These are phyloP conservation scores for Nadsonia commutata DNA, from an alignment of 1,139 yeast genomes.

Conservation along the genomic window DNA sequence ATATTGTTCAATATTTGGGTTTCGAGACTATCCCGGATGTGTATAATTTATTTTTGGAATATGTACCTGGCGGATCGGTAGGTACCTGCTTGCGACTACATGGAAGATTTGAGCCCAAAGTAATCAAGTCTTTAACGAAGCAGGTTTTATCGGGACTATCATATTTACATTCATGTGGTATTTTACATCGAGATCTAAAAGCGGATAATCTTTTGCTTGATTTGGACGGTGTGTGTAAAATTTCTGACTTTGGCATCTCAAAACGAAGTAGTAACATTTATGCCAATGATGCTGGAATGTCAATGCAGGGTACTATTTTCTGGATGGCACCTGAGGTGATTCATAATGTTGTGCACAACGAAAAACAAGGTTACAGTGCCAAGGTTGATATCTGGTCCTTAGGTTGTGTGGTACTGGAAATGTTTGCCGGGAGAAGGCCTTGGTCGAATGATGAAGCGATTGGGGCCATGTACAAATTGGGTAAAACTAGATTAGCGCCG, in stretches of 20 bases:
- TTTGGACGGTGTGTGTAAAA: slow-evolving; percentile 87
- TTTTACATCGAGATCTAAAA: slow-evolving; percentile 86
- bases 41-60: slow-evolving; percentile 79
- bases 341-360: slow-evolving; percentile 58
- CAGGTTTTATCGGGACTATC: slow-evolving; percentile 78
- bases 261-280: slow-evolving; percentile 78
- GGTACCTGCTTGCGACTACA: slow-evolving; percentile 72
- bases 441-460: slow-evolving; percentile 39
- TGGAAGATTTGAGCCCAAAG: slow-evolving; percentile 71
- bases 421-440: slow-evolving; percentile 53
- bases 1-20: slow-evolving; percentile 91
- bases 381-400: slow-evolving; percentile 64
- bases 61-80: slow-evolving; percentile 96
- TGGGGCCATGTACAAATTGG: slow-evolving; percentile 40
- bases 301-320: slow-evolving; percentile 95
- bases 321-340: slow-evolving; percentile 99
- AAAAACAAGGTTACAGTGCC: slow-evolving; percentile 89
- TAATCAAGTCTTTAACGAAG: slow-evolving; percentile 57
- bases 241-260: slow-evolving; percentile 94
- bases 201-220: slow-evolving; percentile 87
- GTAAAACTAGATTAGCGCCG: slow-evolving; percentile 74
- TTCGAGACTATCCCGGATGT: slow-evolving; percentile 60
- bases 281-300: slow-evolving; percentile 86
- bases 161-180: slow-evolving; percentile 75
- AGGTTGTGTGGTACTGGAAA: slow-evolving; percentile 92